Base-by-base conservation (phyloP, 345 rosid species). In the Boechera stricta region DNA sequence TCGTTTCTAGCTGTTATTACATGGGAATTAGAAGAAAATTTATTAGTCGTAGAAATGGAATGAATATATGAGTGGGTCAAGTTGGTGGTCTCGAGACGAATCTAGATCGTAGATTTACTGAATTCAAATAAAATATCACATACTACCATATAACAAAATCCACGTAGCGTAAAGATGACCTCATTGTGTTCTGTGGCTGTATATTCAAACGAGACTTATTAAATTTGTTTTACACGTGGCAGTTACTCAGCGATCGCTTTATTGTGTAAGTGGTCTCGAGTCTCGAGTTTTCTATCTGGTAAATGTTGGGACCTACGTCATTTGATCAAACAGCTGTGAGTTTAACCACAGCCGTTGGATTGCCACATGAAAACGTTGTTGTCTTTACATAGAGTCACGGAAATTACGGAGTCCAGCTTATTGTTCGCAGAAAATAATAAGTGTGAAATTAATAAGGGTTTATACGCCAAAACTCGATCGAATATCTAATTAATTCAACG, bases 21-120 rank as follows among this genome's bases (percentile, higher is more conserved):
- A 21, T 21, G 24, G 24, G 24, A 21, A 21, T 21, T 21, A 21
- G 24, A 21, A 21, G 24, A 21, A 21, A 21, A 21, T 21, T 21
- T 21, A 21, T 21, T 21, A 21, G 24, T 21, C 24, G 24, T 21
- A 21, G 24, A 21, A 21, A 21, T 21, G 24, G 24, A 21, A 21
- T 21, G 24, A 21, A 21, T 21, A 74, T 15, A 4, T 42, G 24
- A 45, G 58, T 45, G 29, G 72, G 56, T 24, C 70, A 75, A 59
- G 62, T 75, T 67, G 74, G 29, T 38, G 69, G 63, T 75, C 62
- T 75, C 69, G 79, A 59, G 68, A 75, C 79, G 69, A 67, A 75
- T 67, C 74, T 67, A 75, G 74, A 59, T 67, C 53, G 73, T 67
- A 74, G 32, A 72, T 60, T 49, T 1, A 21, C 67, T 26, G 5